phyloP scores from a whole-genome alignment of 2,329 filamentous ascomycete species.

The Botrytis deweyae region DNA sequence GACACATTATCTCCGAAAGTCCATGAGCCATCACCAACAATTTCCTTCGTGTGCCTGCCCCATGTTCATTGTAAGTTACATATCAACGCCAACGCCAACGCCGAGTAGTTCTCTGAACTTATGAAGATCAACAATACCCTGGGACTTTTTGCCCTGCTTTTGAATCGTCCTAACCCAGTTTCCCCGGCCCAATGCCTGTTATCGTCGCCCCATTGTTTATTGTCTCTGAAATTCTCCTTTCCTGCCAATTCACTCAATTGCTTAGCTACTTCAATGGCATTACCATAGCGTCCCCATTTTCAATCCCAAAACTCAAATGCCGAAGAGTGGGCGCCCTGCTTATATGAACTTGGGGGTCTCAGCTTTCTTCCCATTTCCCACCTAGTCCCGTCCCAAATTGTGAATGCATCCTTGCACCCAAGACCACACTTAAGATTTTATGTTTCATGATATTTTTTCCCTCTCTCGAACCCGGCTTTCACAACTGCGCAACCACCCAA shows the following conservation, averaged over 20 bases:
- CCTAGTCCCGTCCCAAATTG: neutral
- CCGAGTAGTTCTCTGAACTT: conserved; percentile 6
- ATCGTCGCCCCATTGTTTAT: conserved; percentile 6
- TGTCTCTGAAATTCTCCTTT: conserved; percentile 3
- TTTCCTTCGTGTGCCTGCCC: neutral
- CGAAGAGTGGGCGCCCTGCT: conserved; percentile 14
- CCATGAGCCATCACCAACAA: conserved; percentile 7
- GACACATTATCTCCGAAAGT: neutral
- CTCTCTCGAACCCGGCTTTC: neutral
- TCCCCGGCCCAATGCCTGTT: neutral
- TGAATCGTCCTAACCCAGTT: neutral
- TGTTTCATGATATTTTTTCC: neutral
- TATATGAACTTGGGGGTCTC: conserved; percentile 6
- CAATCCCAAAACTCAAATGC: neutral
- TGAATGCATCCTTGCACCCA: conserved; percentile 1
- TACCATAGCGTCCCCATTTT: neutral
- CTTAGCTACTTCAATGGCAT: neutral
- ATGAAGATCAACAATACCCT: conserved; percentile 12
- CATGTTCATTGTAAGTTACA: neutral
- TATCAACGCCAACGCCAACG: neutral
- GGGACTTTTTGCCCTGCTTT: neutral
- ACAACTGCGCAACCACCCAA: neutral
- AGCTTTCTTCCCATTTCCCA: conserved; percentile 1
- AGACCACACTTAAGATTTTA: neutral
- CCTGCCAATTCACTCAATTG: neutral